Base-by-base conservation (phyloP, 208 protist genomes). In the Leishmania martiniquensis region DNA sequence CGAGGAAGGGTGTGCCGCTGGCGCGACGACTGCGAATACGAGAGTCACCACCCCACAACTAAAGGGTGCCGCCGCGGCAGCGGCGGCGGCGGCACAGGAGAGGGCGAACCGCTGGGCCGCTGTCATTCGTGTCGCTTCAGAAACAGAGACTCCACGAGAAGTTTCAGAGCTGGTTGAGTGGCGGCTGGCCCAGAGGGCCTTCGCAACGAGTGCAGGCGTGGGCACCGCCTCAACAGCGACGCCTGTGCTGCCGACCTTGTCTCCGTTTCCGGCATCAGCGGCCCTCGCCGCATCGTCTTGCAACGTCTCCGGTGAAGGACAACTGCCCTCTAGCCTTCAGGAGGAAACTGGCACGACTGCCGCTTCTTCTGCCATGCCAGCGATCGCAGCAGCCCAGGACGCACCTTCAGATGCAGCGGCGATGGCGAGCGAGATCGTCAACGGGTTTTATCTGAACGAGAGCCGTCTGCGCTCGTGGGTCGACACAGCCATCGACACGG, bases 391-490 rank as follows among this genome's bases (percentile, higher is more conserved):
- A 9, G 9, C 65, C 39, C 20, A 37, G 15, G 4, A 37, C 44
- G 1, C 32, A 13, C 44, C n/a, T 39, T 44, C 32, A n/a, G 68
- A 6, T 17, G 20, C 20, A 47, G 42, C 22, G 6, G 52, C 70
- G n/a, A 9, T 51, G 17, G 74, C 70, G 78, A 84, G 72, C 44
- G 42, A 3, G 72, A 25, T 84, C 5, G 83, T 78, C n/a, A 72
- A 87, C 71, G 83, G 83, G 83, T 79, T 80, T n/a, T 83, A 84
- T 39, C 51, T 87, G 25, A 83, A 84, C 65, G 78, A 76, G 39
- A 60, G 66, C 12, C 78, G 83, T 17, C 69, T 87, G 78, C 45
- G 59, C 2, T 57, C 47, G 55, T 77, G 59, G 72, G 51, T 7
- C 45, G 52, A 54, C 9, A 66, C 80, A 17, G n/a, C 17, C 45